Base-by-base conservation (phyloP, 495 filamentous ascomycete species). In the Thermothielavioides terrestris region DNA sequence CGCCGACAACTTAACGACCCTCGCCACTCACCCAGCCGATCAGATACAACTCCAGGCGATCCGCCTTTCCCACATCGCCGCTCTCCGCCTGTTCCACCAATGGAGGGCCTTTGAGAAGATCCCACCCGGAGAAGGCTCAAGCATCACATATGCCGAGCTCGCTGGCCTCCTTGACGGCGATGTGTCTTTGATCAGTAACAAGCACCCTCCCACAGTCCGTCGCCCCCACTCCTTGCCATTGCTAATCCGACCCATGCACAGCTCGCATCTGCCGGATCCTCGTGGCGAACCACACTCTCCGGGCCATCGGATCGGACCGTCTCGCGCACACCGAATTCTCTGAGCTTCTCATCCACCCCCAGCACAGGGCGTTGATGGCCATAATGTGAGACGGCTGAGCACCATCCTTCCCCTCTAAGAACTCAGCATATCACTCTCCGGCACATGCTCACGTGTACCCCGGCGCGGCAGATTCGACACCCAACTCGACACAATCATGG, bases 41-140 rank as follows among this genome's bases (percentile, higher is more conserved):
- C 15, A 31, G 6, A 18, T 56, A 18, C 15, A 48, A 22, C 14
- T 47, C 3, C 25, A 15, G 32, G 12, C 62, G 9, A 25, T 27
- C 3, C 26, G 6, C 1, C 5, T 43, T 6, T 41, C 43, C 26
- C 55, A 62, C 44, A 25, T 57, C 23, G 38, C 50, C 1, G 50
- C 46, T 15, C 42, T 57, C 15, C 52, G 56, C 21, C 57, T 63
- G 20, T 68, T 61, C 37, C 55, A 61, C 42, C 46, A 64, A 38
- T 68, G 63, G 62, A 55, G 55, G 30, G 54, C 57, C 14, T 68
- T 65, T 32, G 57, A 62, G 9, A 48, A 45, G 5, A 65, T 68
- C 27, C 65, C 65, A 2, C 15, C 23, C 0, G 49, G 47, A 2
- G 53, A 46, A 7, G 43, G 21, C 10, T 54, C 26, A 3, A 30